Evolutionary conservation across 805 yeast species (phyloP).

Genomic region (Candida cerambycidarum): DNA sequence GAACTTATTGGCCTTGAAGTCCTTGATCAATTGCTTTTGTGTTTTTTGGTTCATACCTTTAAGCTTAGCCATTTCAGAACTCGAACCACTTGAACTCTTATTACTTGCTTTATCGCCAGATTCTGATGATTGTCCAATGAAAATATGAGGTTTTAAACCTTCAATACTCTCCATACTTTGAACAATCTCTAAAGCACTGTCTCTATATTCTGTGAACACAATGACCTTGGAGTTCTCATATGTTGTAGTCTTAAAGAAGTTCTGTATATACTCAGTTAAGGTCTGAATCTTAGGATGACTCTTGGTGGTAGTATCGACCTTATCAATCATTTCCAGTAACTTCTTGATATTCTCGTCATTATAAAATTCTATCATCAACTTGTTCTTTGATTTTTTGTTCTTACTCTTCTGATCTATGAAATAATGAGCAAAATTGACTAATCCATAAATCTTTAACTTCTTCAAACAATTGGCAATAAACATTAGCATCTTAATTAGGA

Average conservation of each 20-base stretch:
- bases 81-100: slow-evolving; percentile 35
- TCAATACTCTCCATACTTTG: slow-evolving; percentile 50
- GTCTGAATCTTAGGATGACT: slow-evolving; percentile 72
- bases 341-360: slow-evolving; percentile 36
- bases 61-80: slow-evolving; percentile 73
- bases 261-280: slow-evolving; percentile 31
- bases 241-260: slow-evolving; percentile 48
- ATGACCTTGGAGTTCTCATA: slow-evolving; percentile 68
- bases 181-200: slow-evolving; percentile 86
- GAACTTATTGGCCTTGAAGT: slow-evolving; percentile 69
- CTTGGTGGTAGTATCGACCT: neutral
- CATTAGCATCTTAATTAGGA: slow-evolving; percentile 59
- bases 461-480: slow-evolving; percentile 71
- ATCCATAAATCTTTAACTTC: slow-evolving; percentile 77
- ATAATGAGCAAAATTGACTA: slow-evolving; percentile 70
- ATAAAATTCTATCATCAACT: slow-evolving; percentile 61
- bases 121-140: slow-evolving; percentile 87
- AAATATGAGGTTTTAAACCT: slow-evolving; percentile 68
- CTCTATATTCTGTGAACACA: slow-evolving; percentile 84
- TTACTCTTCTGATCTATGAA: slow-evolving; percentile 59
- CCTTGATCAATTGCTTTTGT: slow-evolving; percentile 74
- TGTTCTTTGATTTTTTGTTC: slow-evolving; percentile 59
- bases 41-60: slow-evolving; percentile 89
- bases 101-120: slow-evolving; percentile 34
- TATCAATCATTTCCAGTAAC: slow-evolving; percentile 43